Percentiles rank a stretch among this genome's conserved stretches.
Evolutionary conservation across 441 rosid genomes (phyloP).

Genomic region (Viola pubescens): DNA sequence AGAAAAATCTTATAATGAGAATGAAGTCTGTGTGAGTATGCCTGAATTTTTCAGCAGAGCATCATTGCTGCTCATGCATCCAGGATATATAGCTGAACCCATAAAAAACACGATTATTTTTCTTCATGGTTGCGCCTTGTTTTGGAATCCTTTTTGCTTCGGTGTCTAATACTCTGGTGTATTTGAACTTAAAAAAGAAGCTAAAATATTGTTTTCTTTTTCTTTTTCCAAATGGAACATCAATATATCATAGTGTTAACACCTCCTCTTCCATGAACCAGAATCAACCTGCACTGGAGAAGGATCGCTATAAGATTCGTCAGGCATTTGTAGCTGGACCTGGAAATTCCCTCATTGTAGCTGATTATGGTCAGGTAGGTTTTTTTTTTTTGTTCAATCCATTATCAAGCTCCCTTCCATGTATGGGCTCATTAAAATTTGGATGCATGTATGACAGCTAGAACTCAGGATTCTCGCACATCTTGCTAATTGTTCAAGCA

Average conservation of each 20-base stretch:
- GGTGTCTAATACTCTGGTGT: background rate
- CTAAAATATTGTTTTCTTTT: slow-evolving; percentile 2
- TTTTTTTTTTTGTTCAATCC: slow-evolving; percentile 4
- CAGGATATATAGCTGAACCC: no score
- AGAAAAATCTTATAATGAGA: no score
- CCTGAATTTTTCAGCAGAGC: no score
- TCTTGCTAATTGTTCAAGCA: slow-evolving; percentile 86
- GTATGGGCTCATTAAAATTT: slow-evolving; percentile 27
- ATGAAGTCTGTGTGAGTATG: no score
- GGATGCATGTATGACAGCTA: slow-evolving; percentile 45
- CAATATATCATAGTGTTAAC: slow-evolving; percentile 3
- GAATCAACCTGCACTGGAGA: slow-evolving; percentile 99
- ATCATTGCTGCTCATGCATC: no score
- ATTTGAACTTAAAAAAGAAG: slow-evolving; percentile 1
- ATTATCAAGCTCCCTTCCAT: slow-evolving; percentile 4
- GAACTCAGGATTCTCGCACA: slow-evolving; percentile 99
- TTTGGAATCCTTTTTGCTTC: no score
- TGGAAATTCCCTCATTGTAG: slow-evolving; percentile 89
- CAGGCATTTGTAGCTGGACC: slow-evolving; percentile 92
- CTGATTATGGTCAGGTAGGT: slow-evolving; percentile 96
- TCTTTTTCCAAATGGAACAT: slow-evolving; percentile 2
- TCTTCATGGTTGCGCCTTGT: no score
- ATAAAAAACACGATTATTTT: no score
- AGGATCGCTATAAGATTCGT: slow-evolving; percentile 96
- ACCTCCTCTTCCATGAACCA: slow-evolving; percentile 22